Conservation (phyloP, 2,329 filamentous ascomycete genomes). For the Periconia sp. region DNA sequence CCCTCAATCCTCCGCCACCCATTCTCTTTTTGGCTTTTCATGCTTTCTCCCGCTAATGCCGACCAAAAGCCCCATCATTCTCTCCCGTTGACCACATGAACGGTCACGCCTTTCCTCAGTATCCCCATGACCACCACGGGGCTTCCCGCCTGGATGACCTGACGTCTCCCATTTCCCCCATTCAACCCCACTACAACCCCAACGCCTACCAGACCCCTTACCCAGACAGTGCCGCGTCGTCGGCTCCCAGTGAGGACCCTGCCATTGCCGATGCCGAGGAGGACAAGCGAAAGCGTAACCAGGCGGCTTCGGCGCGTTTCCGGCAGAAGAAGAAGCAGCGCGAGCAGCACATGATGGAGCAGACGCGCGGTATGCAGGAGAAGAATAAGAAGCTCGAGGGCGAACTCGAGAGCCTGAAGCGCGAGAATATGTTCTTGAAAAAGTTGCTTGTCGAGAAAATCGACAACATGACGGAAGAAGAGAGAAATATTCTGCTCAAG, state of each 20-base stretch:
- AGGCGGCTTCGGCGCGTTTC: constrained; percentile 84
- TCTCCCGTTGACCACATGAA: constrained; percentile 29
- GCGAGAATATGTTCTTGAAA: constrained; percentile 47
- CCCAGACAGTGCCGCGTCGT: constrained; percentile 24
- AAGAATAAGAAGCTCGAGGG: constrained; percentile 73
- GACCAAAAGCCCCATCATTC: constrained; percentile 28
- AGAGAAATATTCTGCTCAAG: constrained; percentile 30
- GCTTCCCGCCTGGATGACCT: constrained; percentile 33
- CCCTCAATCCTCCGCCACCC: neutral
- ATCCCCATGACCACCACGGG: constrained; percentile 27
- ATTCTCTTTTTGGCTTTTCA: constrained; percentile 8
- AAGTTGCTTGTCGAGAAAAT: constrained; percentile 40
- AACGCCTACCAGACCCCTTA: constrained; percentile 19
- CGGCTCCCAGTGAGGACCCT: constrained; percentile 29
- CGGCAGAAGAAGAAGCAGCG: constrained; percentile 96
- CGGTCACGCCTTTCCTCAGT: constrained; percentile 22
- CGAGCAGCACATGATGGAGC: constrained; percentile 69
- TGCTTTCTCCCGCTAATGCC: constrained; percentile 25
- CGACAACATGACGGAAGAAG: constrained; percentile 43
- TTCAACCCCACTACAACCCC: constrained; percentile 22
- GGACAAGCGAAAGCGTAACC: constrained; percentile 87
- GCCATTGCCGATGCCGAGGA: constrained; percentile 65
- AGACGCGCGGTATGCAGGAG: constrained; percentile 70
- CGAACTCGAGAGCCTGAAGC: constrained; percentile 38
- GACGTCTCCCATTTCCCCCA: constrained; percentile 26